A percentile compares a stretch with the other conserved stretches of the same genome.
Evolutionary conservation across 768 basidiomycete species (phyloP).

Genomic region (Peribolospora kevripleyi): DNA sequence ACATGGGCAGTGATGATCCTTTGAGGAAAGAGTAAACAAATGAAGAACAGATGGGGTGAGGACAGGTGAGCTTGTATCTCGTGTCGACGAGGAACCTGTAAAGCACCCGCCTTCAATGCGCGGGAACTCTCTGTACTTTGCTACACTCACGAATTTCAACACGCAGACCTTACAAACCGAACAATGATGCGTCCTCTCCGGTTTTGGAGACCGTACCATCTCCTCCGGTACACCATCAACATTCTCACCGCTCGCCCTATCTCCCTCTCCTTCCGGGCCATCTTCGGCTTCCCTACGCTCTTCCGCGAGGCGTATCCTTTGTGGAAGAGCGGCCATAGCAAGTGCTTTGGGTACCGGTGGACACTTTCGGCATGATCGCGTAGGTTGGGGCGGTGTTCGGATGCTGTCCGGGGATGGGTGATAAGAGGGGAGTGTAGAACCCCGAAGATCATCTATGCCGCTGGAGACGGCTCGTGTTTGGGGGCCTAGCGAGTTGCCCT

Average conservation of each 20-base stretch:
- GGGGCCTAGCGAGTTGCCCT: no score
- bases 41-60: not conserved
- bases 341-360: no score
- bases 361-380: no score
- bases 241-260: not conserved
- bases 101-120: not conserved
- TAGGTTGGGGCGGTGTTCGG: no score
- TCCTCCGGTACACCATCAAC: constrained; percentile 9
- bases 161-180: constrained; percentile 11
- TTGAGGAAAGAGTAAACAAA: not conserved
- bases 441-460: no score
- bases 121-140: not conserved
- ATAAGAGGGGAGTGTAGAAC: no score
- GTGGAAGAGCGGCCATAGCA: no score
- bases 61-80: not conserved
- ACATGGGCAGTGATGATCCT: constrained; percentile 23
- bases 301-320: constrained; percentile 1
- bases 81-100: not conserved
- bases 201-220: constrained; percentile 7
- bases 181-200: constrained; percentile 15
- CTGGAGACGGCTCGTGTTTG: no score
- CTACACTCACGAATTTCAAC: constrained; percentile 8
- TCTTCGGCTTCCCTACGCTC: not conserved
- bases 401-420: no score
- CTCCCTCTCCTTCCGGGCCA: no score